Percentiles rank a stretch among this genome's conserved stretches.
These are phyloP conservation scores for Boletus reticulatus DNA, from an alignment of 768 basidiomycete species.

Conservation along the genomic window DNA sequence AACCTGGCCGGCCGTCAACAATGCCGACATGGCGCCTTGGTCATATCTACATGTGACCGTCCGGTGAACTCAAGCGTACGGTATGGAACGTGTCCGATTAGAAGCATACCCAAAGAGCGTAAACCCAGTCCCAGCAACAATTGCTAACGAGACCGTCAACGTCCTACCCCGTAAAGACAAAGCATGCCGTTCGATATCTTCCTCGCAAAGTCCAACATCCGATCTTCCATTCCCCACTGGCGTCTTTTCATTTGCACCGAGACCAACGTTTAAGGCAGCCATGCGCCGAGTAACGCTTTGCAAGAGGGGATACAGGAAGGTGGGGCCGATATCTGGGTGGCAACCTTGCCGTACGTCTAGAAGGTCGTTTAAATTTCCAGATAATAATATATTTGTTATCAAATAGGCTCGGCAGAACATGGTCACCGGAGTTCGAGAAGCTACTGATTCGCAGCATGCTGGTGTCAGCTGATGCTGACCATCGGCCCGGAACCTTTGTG, in stretches of 20 bases:
- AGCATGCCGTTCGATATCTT: constrained; percentile 12
- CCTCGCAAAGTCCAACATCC: background rate
- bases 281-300: constrained; percentile 1
- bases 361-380: background rate
- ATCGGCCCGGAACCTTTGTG: background rate
- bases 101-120: constrained; percentile 55
- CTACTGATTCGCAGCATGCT: background rate
- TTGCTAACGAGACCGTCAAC: constrained; percentile 49
- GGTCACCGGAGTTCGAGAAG: constrained; percentile 3
- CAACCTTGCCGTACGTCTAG: background rate
- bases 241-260: constrained; percentile 8
- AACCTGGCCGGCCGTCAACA: constrained; percentile 55
- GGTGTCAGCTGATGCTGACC: constrained; percentile 5
- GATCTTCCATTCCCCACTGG: background rate
- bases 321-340: background rate
- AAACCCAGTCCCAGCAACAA: constrained; percentile 59
- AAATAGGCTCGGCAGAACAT: constrained; percentile 5
- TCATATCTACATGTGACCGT: constrained; percentile 45
- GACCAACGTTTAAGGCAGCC: constrained; percentile 1
- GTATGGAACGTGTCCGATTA: background rate
- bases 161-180: constrained; percentile 33
- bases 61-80: background rate
- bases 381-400: constrained; percentile 3
- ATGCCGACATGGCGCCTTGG: constrained; percentile 69
- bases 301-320: background rate